phyloP scores from a whole-genome alignment of 129 eudicot species.

The Flaveria brownii region DNA sequence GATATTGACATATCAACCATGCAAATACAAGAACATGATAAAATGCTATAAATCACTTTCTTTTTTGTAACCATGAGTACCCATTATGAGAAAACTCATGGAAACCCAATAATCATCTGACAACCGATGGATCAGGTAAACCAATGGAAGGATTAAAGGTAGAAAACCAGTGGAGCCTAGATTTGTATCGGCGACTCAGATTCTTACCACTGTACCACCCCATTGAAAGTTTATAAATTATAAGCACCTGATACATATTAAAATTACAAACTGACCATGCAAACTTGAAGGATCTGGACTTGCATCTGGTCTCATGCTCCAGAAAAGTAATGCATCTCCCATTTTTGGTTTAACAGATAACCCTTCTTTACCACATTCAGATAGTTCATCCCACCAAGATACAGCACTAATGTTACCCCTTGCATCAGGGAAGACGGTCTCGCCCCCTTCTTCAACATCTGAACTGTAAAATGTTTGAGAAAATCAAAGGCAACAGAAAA shows the following conservation, averaged over 20 bases:
- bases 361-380: slow-evolving; percentile 75
- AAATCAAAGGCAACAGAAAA: neutral
- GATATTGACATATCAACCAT: slow-evolving; percentile 1
- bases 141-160: neutral
- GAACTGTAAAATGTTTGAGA: slow-evolving; percentile 50
- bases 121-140: neutral
- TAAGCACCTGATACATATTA: neutral
- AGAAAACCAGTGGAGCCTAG: neutral
- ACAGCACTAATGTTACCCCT: slow-evolving; percentile 73
- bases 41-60: neutral
- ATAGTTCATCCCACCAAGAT: slow-evolving; percentile 75
- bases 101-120: neutral
- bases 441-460: slow-evolving; percentile 99
- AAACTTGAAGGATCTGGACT: slow-evolving; percentile 68
- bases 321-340: slow-evolving; percentile 93
- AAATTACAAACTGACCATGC: slow-evolving; percentile 60
- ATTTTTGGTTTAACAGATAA: slow-evolving; percentile 82
- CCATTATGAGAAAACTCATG: too few species aligned
- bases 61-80: too few species aligned
- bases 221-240: neutral
- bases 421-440: slow-evolving; percentile 83
- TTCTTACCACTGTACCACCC: neutral
- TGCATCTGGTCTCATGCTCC: slow-evolving; percentile 91
- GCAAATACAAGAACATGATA: neutral
- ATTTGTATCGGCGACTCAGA: neutral